A percentile compares a stretch with the other conserved stretches of the same genome.
These are phyloP conservation scores for Arthrobotrys sinensis DNA, from an alignment of 2,329 filamentous ascomycete genomes.

Conservation along the genomic window DNA sequence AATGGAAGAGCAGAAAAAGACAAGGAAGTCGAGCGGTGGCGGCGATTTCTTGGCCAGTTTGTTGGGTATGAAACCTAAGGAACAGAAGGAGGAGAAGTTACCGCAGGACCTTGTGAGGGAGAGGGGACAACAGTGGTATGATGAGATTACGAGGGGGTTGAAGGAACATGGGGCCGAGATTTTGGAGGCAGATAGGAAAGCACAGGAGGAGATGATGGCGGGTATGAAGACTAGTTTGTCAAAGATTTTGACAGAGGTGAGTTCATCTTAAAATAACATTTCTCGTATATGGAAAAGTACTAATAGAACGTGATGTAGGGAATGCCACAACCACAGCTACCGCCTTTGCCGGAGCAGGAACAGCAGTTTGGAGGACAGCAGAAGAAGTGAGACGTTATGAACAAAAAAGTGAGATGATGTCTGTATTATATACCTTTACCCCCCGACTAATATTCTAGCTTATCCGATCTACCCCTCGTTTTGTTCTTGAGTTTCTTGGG, in stretches of 20 bases:
- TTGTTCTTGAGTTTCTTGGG: too few relatives aligned
- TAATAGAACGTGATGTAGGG: conserved; percentile 42
- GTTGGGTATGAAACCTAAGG: conserved; percentile 83
- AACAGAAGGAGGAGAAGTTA: conserved; percentile 88
- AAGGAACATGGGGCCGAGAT: conserved; percentile 93
- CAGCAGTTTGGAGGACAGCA: conserved; percentile 25
- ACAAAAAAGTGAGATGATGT: background rate
- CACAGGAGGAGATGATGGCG: conserved; percentile 90
- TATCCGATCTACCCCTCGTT: background rate
- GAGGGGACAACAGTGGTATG: conserved; percentile 89
- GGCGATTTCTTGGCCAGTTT: conserved; percentile 79
- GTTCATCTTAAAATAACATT: background rate
- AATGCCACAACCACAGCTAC: conserved; percentile 54
- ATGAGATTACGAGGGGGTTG: conserved; percentile 90
- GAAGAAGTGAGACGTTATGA: conserved; percentile 34
- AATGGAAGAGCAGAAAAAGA: conserved; percentile 78
- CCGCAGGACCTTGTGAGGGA: conserved; percentile 94
- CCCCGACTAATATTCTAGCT: background rate
- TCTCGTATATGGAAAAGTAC: background rate
- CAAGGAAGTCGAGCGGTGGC: conserved; percentile 73
- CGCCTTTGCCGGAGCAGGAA: conserved; percentile 35
- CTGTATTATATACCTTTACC: conserved; percentile 39
- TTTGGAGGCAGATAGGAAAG: conserved; percentile 91
- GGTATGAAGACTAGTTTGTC: conserved; percentile 81
- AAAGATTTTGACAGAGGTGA: conserved; percentile 65